Conservation (phyloP, 495 filamentous ascomycete genomes). For the Evernia prunastri region DNA sequence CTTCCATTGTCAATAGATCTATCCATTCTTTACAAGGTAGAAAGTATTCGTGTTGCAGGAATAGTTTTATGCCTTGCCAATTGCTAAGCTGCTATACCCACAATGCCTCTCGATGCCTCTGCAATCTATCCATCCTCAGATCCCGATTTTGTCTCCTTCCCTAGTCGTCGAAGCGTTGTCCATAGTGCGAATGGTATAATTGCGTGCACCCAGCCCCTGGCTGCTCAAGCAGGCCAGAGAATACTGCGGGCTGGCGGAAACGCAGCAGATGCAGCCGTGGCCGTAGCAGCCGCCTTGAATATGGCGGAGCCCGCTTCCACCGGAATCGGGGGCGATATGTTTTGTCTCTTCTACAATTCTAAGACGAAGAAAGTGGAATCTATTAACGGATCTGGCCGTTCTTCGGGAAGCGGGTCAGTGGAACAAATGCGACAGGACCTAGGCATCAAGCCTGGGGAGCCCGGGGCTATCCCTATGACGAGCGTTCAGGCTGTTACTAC, state of each 20-base stretch:
- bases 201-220: constrained; percentile 83
- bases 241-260: constrained; percentile 85
- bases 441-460: constrained; percentile 54
- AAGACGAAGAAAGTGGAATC: constrained; percentile 73
- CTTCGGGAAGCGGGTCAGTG: constrained; percentile 61
- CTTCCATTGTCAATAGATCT: neutral
- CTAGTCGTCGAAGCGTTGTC: constrained; percentile 83
- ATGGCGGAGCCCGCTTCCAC: constrained; percentile 90
- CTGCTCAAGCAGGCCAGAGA: constrained; percentile 77
- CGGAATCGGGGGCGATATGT: constrained; percentile 98
- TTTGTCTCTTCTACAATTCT: constrained; percentile 88
- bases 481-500: constrained; percentile 78
- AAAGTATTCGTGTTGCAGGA: neutral
- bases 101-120: constrained; percentile 53
- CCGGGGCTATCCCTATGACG: constrained; percentile 62
- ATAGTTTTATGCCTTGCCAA: neutral
- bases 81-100: constrained; percentile 6
- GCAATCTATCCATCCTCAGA: constrained; percentile 59
- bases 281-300: constrained; percentile 82
- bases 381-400: constrained; percentile 86
- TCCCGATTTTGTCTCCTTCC: constrained; percentile 57
- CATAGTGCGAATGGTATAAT: constrained; percentile 93
- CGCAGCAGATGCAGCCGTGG: constrained; percentile 92
- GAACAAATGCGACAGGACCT: constrained; percentile 63
- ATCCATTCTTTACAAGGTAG: neutral